Percentiles rank a stretch among this genome's conserved stretches.
These are phyloP conservation scores for Cordia subcordata DNA, from an alignment of 257 asterid species.

Conservation along the genomic window DNA sequence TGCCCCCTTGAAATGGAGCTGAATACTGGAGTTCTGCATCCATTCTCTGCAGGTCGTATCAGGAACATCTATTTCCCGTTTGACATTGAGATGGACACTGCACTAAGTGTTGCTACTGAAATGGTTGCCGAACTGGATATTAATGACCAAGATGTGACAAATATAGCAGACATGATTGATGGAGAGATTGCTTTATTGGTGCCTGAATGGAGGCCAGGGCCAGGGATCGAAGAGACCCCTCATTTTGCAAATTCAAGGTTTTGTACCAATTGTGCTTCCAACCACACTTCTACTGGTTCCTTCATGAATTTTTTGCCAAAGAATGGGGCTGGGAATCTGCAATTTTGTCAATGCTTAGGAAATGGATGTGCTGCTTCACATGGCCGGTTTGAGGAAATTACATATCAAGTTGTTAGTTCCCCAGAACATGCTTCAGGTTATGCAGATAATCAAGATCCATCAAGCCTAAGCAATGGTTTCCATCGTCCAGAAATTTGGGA, in stretches of 20 bases:
- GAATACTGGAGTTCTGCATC: constrained; percentile 5
- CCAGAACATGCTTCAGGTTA: constrained; percentile 10
- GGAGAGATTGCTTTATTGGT: constrained; percentile 43
- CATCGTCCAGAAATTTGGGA: constrained; percentile 28
- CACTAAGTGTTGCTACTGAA: constrained; percentile 46
- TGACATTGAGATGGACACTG: constrained; percentile 38
- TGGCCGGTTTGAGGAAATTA: constrained; percentile 51
- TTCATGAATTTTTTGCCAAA: constrained; percentile 22
- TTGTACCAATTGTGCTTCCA: constrained; percentile 37
- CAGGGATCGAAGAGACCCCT: constrained; percentile 30
- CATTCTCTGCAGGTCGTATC: constrained; percentile 37
- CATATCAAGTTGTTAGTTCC: constrained; percentile 27
- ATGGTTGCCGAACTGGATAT: constrained; percentile 51
- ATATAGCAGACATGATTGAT: constrained; percentile 47
- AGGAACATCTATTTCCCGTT: constrained; percentile 49
- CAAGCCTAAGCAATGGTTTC: constrained; percentile 22
- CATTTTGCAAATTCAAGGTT: constrained; percentile 19
- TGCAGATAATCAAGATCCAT: constrained; percentile 13
- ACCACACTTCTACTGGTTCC: constrained; percentile 37
- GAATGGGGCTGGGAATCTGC: constrained; percentile 19
- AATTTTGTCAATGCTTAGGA: constrained; percentile 26
- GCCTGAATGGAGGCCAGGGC: constrained; percentile 43
- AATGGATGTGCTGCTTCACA: constrained; percentile 41
- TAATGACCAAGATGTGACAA: constrained; percentile 43
- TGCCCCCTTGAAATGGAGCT: background rate